A percentile compares a stretch with the other conserved stretches of the same genome.
phyloP scores from a whole-genome alignment of 495 filamentous ascomycete species.

The Apodospora peruviana region DNA sequence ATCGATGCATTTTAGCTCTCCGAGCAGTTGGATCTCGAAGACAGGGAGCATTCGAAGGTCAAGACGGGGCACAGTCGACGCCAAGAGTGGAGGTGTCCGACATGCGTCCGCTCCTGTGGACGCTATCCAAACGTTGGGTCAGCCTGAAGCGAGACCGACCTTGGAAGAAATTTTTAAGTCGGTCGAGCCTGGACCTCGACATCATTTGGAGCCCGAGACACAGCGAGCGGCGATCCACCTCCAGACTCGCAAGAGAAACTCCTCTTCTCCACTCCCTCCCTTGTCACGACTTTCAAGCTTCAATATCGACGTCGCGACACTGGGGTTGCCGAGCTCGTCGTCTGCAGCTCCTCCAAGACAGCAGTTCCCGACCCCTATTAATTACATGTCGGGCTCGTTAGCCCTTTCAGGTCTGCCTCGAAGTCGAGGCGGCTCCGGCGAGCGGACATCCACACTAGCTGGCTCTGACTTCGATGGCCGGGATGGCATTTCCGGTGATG shows the following conservation, averaged over 20 bases:
- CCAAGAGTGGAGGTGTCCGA: conserved; percentile 33
- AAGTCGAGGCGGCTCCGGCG: conserved; percentile 33
- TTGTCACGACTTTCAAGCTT: conserved; percentile 53
- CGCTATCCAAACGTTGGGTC: conserved; percentile 13
- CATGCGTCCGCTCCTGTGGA: conserved; percentile 40
- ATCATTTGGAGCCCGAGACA: conserved; percentile 12
- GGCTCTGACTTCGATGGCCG: conserved; percentile 79
- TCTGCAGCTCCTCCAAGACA: conserved; percentile 19
- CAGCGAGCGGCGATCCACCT: conserved; percentile 18
- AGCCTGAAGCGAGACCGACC: conserved; percentile 15
- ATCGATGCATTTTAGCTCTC: conserved; percentile 50
- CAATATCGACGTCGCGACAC: conserved; percentile 46
- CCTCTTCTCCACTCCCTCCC: conserved; percentile 52
- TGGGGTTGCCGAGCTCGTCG: conserved; percentile 35
- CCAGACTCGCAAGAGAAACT: conserved; percentile 37
- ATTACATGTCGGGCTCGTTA: conserved; percentile 23
- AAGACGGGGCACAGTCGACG: conserved; percentile 33
- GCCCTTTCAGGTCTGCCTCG: conserved; percentile 18
- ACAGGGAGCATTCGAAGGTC: conserved; percentile 43
- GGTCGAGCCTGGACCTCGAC: conserved; percentile 8
- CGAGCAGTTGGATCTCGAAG: conserved; percentile 44
- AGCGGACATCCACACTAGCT: conserved; percentile 73
- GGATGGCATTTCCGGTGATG: conserved; percentile 69
- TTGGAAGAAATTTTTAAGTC: conserved; percentile 20
- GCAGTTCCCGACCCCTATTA: conserved; percentile 16